phyloP scores from a whole-genome alignment of 1,139 yeast species.

The Spencermartinsiella ligniputridi region DNA sequence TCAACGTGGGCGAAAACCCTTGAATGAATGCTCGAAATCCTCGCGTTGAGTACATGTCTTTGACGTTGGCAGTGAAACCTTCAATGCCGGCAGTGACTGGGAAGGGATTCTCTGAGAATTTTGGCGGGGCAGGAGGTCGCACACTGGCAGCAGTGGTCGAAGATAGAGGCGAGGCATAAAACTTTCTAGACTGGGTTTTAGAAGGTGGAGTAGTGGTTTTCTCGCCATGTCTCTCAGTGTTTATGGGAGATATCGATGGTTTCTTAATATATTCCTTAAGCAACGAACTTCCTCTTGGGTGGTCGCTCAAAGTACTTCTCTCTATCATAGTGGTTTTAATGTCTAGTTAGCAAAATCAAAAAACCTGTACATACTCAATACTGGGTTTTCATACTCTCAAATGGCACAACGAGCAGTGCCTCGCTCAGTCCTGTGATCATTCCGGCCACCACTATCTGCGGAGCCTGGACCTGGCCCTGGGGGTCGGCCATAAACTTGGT shows the following conservation, averaged over 20 bases:
- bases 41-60: conserved; percentile 62
- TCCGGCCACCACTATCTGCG: conserved; percentile 61
- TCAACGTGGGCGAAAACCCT: conserved; percentile 74
- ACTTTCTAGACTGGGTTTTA: background rate
- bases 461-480: conserved; percentile 31
- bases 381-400: conserved; percentile 58
- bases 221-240: conserved; percentile 1
- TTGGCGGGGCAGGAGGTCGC: conserved; percentile 17
- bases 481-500: conserved; percentile 63
- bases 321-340: conserved; percentile 68
- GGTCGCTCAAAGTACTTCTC: conserved; percentile 15
- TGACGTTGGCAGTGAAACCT: conserved; percentile 26
- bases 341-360: conserved; percentile 26
- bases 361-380: conserved; percentile 41
- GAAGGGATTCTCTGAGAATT: background rate
- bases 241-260: background rate
- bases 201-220: background rate
- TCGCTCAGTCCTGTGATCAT: conserved; percentile 71
- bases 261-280: background rate
- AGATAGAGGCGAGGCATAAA: no score
- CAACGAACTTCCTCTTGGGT: background rate
- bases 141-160: background rate
- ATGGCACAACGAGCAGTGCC: conserved; percentile 80
- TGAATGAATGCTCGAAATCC: conserved; percentile 77
- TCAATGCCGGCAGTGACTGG: conserved; percentile 14